phyloP scores from a whole-genome alignment of 495 filamentous ascomycete species.

The Annulohypoxylon maeteangense region DNA sequence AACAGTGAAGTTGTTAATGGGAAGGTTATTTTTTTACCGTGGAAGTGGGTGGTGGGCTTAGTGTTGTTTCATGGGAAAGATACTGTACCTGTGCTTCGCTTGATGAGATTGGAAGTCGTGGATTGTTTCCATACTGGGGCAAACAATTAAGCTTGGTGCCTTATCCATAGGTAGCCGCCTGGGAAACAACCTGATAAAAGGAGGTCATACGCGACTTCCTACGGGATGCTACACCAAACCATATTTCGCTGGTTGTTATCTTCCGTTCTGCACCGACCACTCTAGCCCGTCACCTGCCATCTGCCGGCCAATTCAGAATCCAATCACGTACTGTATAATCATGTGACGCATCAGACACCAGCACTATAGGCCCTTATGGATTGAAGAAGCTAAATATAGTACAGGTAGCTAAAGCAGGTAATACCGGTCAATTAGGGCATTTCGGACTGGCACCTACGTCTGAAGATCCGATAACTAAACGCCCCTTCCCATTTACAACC shows the following conservation, averaged over 20 bases:
- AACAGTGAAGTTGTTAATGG: background rate
- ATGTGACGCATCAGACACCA: background rate
- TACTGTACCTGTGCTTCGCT: constrained; percentile 1
- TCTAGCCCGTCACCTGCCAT: background rate
- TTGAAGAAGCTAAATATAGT: constrained; percentile 30
- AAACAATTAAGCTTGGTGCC: constrained; percentile 22
- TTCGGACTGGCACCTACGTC: constrained; percentile 20
- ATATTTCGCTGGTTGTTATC: background rate
- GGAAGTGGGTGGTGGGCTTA: constrained; percentile 4
- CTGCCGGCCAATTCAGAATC: background rate
- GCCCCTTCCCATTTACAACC: background rate
- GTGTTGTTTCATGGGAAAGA: constrained; percentile 31
- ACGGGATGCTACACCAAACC: constrained; percentile 9
- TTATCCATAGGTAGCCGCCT: background rate
- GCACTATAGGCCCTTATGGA: background rate
- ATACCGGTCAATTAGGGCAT: constrained; percentile 9
- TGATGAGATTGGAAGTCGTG: constrained; percentile 25
- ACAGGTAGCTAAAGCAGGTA: constrained; percentile 32
- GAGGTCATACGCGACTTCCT: constrained; percentile 32
- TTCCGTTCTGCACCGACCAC: background rate
- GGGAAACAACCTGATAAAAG: constrained; percentile 22
- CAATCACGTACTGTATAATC: background rate
- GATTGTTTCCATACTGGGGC: constrained; percentile 25
- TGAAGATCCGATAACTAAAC: constrained; percentile 9
- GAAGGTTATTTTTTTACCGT: background rate